These are phyloP conservation scores for Debaryomyces prosopidis DNA, from an alignment of 805 yeast species.

Conservation along the genomic window DNA sequence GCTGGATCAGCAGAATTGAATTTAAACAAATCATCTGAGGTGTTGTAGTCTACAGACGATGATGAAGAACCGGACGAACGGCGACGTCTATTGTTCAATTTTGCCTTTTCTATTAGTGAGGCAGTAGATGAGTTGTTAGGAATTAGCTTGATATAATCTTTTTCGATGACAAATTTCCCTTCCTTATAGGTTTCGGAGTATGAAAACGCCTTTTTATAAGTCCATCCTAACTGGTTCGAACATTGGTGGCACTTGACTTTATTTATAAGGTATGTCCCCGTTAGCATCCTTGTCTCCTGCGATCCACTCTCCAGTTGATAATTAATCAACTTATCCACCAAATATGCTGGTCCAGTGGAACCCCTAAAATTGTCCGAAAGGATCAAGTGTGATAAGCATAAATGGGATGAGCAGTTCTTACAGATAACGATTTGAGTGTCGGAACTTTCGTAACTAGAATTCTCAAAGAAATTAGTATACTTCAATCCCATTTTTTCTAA, in stretches of 20 bases:
- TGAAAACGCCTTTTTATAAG: slow-evolving; percentile 36
- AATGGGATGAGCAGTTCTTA: slow-evolving; percentile 40
- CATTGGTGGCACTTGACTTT: slow-evolving; percentile 44
- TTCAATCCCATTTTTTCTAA: slow-evolving; percentile 35
- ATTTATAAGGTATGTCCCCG: slow-evolving; percentile 39
- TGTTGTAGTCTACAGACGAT: slow-evolving; percentile 3
- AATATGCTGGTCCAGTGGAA: slow-evolving; percentile 40
- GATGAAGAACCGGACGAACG: slow-evolving; percentile 11
- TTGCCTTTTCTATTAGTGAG: slow-evolving; percentile 33
- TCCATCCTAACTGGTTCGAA: slow-evolving; percentile 38
- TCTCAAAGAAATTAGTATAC: slow-evolving; percentile 40
- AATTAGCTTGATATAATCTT: slow-evolving; percentile 32
- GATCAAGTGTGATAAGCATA: slow-evolving; percentile 37
- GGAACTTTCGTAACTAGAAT: slow-evolving; percentile 33
- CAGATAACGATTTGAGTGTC: slow-evolving; percentile 42
- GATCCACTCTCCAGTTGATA: slow-evolving; percentile 23
- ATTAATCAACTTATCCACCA: slow-evolving; percentile 42
- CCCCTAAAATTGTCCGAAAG: slow-evolving; percentile 41
- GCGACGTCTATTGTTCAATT: slow-evolving; percentile 14
- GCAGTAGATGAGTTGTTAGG: slow-evolving; percentile 36
- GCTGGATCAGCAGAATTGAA: not conserved
- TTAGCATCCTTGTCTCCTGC: slow-evolving; percentile 37
- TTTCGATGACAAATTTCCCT: slow-evolving; percentile 46
- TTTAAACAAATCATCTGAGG: slow-evolving; percentile 1
- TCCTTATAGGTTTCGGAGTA: slow-evolving; percentile 41